Evolutionary conservation across 2,329 filamentous ascomycete species (phyloP), one percentile per base, ranked within the genome.

Genomic region (Aureobasidium sp.): DNA sequence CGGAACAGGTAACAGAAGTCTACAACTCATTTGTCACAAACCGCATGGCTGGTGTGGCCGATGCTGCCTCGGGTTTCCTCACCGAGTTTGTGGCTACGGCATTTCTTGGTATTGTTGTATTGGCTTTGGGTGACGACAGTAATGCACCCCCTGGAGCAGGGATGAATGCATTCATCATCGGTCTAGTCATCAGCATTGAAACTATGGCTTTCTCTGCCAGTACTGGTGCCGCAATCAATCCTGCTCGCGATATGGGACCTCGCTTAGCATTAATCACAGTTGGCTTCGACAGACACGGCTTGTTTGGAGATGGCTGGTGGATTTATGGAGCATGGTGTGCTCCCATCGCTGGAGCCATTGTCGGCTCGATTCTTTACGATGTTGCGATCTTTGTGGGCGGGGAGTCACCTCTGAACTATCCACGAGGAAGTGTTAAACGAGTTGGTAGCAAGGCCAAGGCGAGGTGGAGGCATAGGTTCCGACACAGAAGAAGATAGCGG

Each of bases 391-490:
- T 82, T 66, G 78, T 77, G 0, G 69, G 70, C 6, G 79, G 79
- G 0, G 80, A 82, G 67, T 77, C 74, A 47, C 80, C 79, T 0
- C 75, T 82, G 20, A 82, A 82, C 66, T 82, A 82, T 67, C 77
- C 69, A 26, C 66, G 77, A 17, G 63, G 60, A 64, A 70, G 61
- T 62, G 65, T 62, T 53, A 67, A 27, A 64, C 68, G 61, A 68
- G 67, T 36, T 60, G 67, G 57, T 65, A 69, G 44, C 67, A 64
- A 64, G 41, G n/a, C 37, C 37, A 61, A 61, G 39, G 15, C n/a
- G 26, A 48, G 56, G 53, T 57, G 62, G 50, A 42, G 41, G 44
- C 58, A 55, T 34, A 41, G 62, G n/a, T 37, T 61, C 26, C 26
- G 27, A 37, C 42, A 42, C 42, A 58, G 41, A 23, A 42, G 10